phyloP scores from a whole-genome alignment of 139 green algal genomes.

The Microglena sp. region DNA sequence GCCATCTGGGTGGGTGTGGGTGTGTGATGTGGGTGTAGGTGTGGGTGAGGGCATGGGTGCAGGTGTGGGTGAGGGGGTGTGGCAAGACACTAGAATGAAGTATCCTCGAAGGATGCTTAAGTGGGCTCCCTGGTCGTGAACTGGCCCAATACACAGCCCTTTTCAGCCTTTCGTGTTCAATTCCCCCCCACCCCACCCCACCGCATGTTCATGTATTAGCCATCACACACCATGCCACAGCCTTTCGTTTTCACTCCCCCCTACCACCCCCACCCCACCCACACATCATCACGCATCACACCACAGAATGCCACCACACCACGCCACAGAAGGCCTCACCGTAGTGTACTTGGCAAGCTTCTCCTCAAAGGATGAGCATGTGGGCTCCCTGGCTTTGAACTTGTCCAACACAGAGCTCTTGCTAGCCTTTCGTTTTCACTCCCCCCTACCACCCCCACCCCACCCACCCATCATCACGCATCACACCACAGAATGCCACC shows the following conservation, averaged over 20 bases:
- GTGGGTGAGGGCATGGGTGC: neutral
- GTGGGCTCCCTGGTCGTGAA: neutral
- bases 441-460: neutral
- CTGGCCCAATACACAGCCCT: neutral
- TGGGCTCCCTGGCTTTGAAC: slow-evolving; percentile 58
- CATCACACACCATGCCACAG: slow-evolving; percentile 29
- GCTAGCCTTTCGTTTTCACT: neutral
- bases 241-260: neutral
- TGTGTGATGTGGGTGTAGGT: neutral
- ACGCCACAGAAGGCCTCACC: slow-evolving; percentile 12
- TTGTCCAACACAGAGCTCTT: slow-evolving; percentile 60
- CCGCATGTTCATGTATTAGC: slow-evolving; percentile 41
- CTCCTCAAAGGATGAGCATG: slow-evolving; percentile 56
- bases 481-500: no score
- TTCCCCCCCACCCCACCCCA: neutral
- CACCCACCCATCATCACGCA: neutral
- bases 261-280: neutral
- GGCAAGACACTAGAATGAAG: no score
- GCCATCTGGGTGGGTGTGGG: slow-evolving; percentile 33
- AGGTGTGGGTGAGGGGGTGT: no score
- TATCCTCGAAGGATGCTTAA: no score
- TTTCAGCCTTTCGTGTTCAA: neutral
- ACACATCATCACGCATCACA: neutral
- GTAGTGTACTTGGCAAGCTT: slow-evolving; percentile 67
- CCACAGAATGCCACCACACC: no score